phyloP scores from a whole-genome alignment of 345 rosid genomes.

The Heritiera fomes region DNA sequence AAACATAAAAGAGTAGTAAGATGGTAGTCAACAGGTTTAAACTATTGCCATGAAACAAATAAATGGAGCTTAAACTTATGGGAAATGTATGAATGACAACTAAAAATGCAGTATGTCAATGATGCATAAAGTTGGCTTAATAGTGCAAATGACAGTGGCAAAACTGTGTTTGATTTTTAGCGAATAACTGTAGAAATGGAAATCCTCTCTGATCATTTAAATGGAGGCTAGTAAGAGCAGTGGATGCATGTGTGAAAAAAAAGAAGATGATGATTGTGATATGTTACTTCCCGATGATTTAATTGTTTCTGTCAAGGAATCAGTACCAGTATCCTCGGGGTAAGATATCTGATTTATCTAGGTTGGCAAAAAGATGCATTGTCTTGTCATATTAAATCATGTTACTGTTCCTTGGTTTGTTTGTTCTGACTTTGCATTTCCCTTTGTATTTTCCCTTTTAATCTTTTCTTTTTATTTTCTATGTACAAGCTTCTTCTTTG shows the following conservation, averaged over 20 bases:
- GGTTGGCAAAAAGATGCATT: constrained; percentile 39
- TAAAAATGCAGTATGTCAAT: no score
- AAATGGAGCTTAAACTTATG: neutral
- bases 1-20: neutral
- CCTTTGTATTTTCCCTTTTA: neutral
- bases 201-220: neutral
- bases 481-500: neutral
- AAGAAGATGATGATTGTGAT: neutral
- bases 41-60: neutral
- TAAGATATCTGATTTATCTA: constrained; percentile 27
- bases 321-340: constrained; percentile 40
- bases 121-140: no score
- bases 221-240: no score
- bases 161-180: neutral
- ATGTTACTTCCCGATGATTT: constrained; percentile 27
- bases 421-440: constrained; percentile 13
- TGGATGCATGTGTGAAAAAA: no score
- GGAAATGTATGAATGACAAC: neutral
- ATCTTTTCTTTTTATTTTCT: neutral
- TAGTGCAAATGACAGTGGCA: neutral
- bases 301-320: constrained; percentile 36
- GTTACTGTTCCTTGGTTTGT: constrained; percentile 39
- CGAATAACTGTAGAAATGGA: neutral
- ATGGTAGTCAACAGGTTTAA: neutral
- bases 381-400: constrained; percentile 51